Conservation (phyloP, 257 asterid species). For the Henckelia pumila region DNA sequence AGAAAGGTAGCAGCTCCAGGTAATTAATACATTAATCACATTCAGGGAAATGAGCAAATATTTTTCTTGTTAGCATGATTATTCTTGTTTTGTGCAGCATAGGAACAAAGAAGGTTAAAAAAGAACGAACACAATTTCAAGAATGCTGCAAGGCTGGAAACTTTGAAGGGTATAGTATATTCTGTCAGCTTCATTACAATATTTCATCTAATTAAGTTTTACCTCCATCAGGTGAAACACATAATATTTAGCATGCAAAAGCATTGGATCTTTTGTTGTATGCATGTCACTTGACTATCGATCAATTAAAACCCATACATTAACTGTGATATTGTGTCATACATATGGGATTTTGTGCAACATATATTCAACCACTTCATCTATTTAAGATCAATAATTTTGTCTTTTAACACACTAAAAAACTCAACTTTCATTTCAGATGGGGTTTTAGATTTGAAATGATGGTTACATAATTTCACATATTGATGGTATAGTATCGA, state of each 20-base stretch:
- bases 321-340: too few relatives aligned
- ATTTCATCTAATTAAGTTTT: background rate
- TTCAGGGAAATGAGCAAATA: constrained; percentile 2
- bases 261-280: background rate
- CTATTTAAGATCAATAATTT: too few relatives aligned
- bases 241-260: too few relatives aligned
- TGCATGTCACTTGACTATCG: background rate
- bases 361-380: too few relatives aligned
- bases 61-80: too few relatives aligned
- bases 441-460: too few relatives aligned
- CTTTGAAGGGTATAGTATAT: constrained; percentile 49
- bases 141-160: constrained; percentile 58
- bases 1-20: constrained; percentile 95
- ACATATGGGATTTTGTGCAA: too few relatives aligned
- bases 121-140: constrained; percentile 62
- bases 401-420: too few relatives aligned
- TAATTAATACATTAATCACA: constrained; percentile 19
- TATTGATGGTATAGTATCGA: too few relatives aligned
- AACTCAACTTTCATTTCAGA: background rate
- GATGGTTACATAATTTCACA: too few relatives aligned
- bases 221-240: background rate
- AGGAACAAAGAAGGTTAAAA: constrained; percentile 72
- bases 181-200: too few relatives aligned
- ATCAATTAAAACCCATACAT: background rate
- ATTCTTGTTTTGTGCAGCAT: constrained; percentile 41